A percentile compares a stretch with the other conserved stretches of the same genome.
Conservation (phyloP, 805 yeast genomes). For the Candida dajiaensis region DNA sequence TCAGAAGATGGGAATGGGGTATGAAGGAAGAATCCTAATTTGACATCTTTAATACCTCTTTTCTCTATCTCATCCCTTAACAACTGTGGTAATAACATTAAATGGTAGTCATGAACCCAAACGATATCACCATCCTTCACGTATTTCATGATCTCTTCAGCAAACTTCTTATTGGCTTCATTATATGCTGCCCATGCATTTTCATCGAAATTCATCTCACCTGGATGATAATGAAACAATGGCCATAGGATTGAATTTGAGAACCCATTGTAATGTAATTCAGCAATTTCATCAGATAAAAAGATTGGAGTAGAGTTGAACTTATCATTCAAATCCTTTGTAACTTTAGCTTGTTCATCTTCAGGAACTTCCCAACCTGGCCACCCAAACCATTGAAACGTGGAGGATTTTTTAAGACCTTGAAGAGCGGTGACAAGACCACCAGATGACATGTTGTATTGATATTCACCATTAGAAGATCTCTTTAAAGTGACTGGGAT, state of each 20-base stretch:
- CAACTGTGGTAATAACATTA: conserved; percentile 92
- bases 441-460: conserved; percentile 91
- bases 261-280: conserved; percentile 94
- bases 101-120: conserved; percentile 98
- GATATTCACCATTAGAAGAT: conserved; percentile 55
- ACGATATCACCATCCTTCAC: conserved; percentile 80
- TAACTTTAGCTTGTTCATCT: conserved; percentile 63
- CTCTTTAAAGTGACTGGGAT: conserved; percentile 89
- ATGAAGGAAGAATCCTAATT: conserved; percentile 90
- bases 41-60: conserved; percentile 45
- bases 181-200: conserved; percentile 97
- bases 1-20: conserved; percentile 98
- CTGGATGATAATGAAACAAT: conserved; percentile 96
- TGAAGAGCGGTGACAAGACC: conserved; percentile 95
- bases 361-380: conserved; percentile 87
- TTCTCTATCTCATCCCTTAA: conserved; percentile 54
- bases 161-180: conserved; percentile 83
- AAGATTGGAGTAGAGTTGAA: conserved; percentile 91
- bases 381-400: conserved; percentile 99
- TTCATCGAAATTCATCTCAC: conserved; percentile 97
- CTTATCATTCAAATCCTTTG: conserved; percentile 61
- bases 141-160: conserved; percentile 60
- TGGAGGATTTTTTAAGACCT: conserved; percentile 76
- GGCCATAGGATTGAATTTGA: conserved; percentile 97
- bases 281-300: conserved; percentile 84